These are phyloP conservation scores for Henckelia pumila DNA, from an alignment of 257 asterid genomes.

Conservation along the genomic window DNA sequence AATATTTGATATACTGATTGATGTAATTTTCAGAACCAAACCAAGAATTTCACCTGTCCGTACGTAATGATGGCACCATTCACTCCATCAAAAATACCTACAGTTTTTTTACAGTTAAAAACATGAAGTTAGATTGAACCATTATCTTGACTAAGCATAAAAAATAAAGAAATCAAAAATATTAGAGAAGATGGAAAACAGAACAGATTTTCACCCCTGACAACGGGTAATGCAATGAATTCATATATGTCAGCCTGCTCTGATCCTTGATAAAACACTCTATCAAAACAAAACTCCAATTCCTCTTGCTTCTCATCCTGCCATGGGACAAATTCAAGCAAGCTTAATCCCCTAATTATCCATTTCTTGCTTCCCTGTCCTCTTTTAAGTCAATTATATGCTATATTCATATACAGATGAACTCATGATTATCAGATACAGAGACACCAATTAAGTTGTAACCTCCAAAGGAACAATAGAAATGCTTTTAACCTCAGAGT, in stretches of 20 bases:
- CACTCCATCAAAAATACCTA: slow-evolving; percentile 62
- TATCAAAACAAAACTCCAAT: slow-evolving; percentile 58
- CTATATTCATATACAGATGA: slow-evolving; percentile 1
- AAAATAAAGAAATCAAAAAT: not conserved
- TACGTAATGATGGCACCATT: slow-evolving; percentile 76
- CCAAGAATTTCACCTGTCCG: slow-evolving; percentile 64
- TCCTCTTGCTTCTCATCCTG: slow-evolving; percentile 86
- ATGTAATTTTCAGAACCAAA: too few species aligned
- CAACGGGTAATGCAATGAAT: slow-evolving; percentile 64
- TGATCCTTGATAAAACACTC: slow-evolving; percentile 76
- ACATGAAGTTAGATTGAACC: not conserved
- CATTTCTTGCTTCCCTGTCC: not conserved
- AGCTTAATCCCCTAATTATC: not conserved
- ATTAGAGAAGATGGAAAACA: not conserved
- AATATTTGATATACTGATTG: too few species aligned
- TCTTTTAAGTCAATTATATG: not conserved
- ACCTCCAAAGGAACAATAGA: not conserved
- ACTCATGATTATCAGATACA: not conserved
- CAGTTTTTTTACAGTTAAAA: not conserved
- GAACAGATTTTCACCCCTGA: slow-evolving; percentile 41
- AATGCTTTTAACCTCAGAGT: not conserved
- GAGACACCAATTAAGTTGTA: not conserved
- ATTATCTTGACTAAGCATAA: slow-evolving; percentile 13
- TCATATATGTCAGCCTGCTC: slow-evolving; percentile 65
- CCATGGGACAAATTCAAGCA: slow-evolving; percentile 16